Evolutionary conservation across 306 rosid species (phyloP).

Genomic region (Quillaja saponaria): DNA sequence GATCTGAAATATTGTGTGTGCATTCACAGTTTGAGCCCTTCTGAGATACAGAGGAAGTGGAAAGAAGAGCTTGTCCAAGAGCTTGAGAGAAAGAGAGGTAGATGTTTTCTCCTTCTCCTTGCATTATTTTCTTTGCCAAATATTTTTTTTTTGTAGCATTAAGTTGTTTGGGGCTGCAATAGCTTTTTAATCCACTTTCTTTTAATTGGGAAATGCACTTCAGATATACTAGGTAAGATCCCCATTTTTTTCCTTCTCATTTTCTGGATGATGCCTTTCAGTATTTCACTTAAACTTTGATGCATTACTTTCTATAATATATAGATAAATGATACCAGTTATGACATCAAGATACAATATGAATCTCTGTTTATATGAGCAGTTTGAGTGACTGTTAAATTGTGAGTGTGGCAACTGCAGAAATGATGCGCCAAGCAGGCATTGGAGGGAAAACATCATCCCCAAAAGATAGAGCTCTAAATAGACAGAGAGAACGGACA

Average conservation of each 20-base stretch:
- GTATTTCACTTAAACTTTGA: background rate
- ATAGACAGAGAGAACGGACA: conserved; percentile 75
- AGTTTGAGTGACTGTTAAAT: background rate
- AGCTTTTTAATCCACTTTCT: no score
- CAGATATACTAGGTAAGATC: background rate
- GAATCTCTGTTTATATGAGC: background rate
- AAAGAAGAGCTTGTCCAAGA: conserved; percentile 98
- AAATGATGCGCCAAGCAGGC: conserved; percentile 95
- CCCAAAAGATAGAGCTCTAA: conserved; percentile 77
- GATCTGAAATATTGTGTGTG: conserved; percentile 18
- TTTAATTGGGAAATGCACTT: background rate
- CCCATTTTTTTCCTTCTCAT: background rate
- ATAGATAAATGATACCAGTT: background rate
- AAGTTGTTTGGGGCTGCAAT: background rate
- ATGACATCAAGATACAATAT: background rate
- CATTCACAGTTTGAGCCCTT: conserved; percentile 60
- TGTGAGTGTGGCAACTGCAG: conserved; percentile 47
- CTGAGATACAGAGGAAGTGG: conserved; percentile 96
- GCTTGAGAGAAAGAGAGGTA: conserved; percentile 97
- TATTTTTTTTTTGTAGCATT: background rate
- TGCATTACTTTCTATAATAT: conserved; percentile 2
- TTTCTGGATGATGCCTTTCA: background rate
- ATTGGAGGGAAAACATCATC: conserved; percentile 80
- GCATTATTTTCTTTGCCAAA: conserved; percentile 3
- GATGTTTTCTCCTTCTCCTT: conserved; percentile 17